Base-by-base conservation (phyloP, 2,329 filamentous ascomycete species). In the Fusarium buharicum region DNA sequence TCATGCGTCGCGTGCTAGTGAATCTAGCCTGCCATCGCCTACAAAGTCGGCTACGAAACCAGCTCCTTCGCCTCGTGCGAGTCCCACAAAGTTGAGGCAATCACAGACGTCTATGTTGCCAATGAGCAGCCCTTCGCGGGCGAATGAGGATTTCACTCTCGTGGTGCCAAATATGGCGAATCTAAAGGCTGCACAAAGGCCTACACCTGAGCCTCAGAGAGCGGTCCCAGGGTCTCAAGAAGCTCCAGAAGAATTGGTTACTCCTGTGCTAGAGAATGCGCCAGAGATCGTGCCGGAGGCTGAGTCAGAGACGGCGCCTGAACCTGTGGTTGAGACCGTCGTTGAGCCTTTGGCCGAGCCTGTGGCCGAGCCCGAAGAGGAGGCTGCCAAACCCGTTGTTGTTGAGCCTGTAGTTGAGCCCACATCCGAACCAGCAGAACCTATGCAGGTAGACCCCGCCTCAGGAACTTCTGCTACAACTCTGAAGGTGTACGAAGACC, bases 401-500 rank as follows among this genome's bases (percentile, higher is more conserved):
- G n/a, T 17, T 16, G 68, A 59, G 24, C 50, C 56, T 16, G 48
- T 43, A 6, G 34, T 52, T 30, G 64, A 67, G 27, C 59, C 62
- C 18, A 27, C 44, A 5, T 31, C 55, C 4, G 55, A 45, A 14
- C 30, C 55, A 24, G 22, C 33, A 12, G 57, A 55, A 13, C 20
- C 52, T 22, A 33, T 52, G 31, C 45, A 51, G 14, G 50, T 52
- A 16, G 58, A 63, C 4, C 43, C 50, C 33, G 36, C 39, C n/a
- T 59, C 63, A 12, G 57, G 38, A 54, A 52, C 60, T 14, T 53
- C 60, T 9, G 43, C 49, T 17, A 55, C 47, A 16, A 55, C 45
- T 2, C 69, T 87, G 13, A 79, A 86, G 64, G 86, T 89, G 1
- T 89, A 87, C 59, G 86, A 89, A 66, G 86, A 89, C 61, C 86